Base-by-base conservation (phyloP, 2,329 filamentous ascomycete genomes). In the Botryotinia globosa region DNA sequence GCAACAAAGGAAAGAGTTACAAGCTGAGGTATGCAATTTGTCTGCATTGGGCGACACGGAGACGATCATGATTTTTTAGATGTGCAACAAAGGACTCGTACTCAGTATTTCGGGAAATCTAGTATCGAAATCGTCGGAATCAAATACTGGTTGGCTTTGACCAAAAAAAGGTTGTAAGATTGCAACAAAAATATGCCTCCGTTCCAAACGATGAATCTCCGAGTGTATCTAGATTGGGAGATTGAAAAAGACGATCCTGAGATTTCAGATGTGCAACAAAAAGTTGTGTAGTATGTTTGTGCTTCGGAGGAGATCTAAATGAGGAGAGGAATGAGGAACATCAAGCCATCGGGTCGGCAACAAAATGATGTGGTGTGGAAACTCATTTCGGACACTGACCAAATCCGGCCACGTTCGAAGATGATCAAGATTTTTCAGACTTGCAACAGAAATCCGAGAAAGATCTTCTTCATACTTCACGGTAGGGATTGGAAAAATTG, bases 401-500 rank as follows among this genome's bases (percentile, higher is more conserved):
- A 32, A 32, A 72, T 48, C n/a, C 16, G 51, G 70, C 32, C 34
- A 67, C 48, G 12, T 56, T 71, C 9, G 22, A 66, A 71, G 69
- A 29, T 32, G 39, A 72, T 72, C 69, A 48, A 42, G 25, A 34
- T 69, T 69, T 63, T 51, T 61, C 29, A 72, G 70, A 48, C 25
- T n/a, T 72, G 70, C 70, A 72, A 72, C 70, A 67, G 59, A 72
- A 72, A 32, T 25, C 25, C 22, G 48, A 10, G 39, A 48, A 22
- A 22, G 16, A 20, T 54, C 18, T 22, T 20, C 6, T 9, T 29
- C 45, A 18, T 37, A 29, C 25, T 10, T 9, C 8, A 44, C 8
- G 29, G 34, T 22, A 5, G 4, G 29, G 22, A 48, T 48, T 65
- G 14, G 20, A 22, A 22, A 65, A 32, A 34, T 32, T 8, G 54